phyloP scores from a whole-genome alignment of 1,284 basidiomycete species.

The Gymnopus androsaceus region DNA sequence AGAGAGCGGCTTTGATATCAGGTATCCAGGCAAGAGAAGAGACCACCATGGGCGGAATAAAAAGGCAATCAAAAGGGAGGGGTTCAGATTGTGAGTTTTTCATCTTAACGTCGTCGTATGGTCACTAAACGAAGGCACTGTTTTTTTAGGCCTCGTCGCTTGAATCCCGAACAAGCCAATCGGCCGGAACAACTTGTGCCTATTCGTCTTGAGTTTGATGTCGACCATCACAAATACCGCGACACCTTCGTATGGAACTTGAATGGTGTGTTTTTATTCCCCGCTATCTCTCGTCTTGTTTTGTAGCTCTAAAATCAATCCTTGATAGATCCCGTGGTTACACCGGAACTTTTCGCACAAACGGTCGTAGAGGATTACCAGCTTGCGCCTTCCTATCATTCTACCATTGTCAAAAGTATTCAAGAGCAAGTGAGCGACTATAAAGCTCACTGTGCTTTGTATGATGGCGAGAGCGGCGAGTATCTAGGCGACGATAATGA shows the following conservation, averaged over 20 bases:
- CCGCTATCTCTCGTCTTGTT: not conserved
- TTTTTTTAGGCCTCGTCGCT: slow-evolving; percentile 56
- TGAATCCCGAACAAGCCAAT: slow-evolving; percentile 59
- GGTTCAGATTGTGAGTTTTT: slow-evolving; percentile 64
- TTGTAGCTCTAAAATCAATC: not conserved
- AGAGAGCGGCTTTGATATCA: slow-evolving; percentile 66
- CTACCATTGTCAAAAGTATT: slow-evolving; percentile 81
- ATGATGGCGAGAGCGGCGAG: slow-evolving; percentile 45
- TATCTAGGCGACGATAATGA: slow-evolving; percentile 30
- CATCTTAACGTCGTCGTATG: slow-evolving; percentile 17
- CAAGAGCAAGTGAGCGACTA: slow-evolving; percentile 87
- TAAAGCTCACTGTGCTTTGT: slow-evolving; percentile 59
- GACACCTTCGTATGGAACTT: slow-evolving; percentile 99
- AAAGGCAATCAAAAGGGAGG: slow-evolving; percentile 65
- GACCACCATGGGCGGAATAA: slow-evolving; percentile 43
- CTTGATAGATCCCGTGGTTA: slow-evolving; percentile 77
- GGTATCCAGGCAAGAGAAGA: slow-evolving; percentile 60
- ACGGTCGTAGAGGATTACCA: slow-evolving; percentile 91
- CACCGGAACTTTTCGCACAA: slow-evolving; percentile 88
- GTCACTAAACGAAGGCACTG: slow-evolving; percentile 5
- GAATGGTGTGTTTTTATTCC: slow-evolving; percentile 59
- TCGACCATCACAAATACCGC: slow-evolving; percentile 87
- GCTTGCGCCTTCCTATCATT: slow-evolving; percentile 71
- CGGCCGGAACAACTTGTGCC: slow-evolving; percentile 84
- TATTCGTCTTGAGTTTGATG: slow-evolving; percentile 92